These are phyloP conservation scores for Paramecium primaurelia DNA, from an alignment of 73 alveolate genomes.

Conservation along the genomic window DNA sequence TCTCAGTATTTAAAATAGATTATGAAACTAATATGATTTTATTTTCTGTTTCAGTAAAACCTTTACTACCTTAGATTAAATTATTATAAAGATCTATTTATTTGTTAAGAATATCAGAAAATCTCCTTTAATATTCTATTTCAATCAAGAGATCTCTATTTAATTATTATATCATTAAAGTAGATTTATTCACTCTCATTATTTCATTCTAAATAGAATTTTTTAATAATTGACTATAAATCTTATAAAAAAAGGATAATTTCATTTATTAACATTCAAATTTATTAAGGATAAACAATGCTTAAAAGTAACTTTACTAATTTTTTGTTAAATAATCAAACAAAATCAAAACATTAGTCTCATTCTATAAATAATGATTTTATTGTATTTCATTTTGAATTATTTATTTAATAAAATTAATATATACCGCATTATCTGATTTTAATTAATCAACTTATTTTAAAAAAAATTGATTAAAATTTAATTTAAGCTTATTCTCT, in stretches of 20 bases:
- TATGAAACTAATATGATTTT: neutral
- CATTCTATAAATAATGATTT: neutral
- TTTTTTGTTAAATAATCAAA: neutral
- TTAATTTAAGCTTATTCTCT: neutral
- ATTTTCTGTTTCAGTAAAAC: neutral
- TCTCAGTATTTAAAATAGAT: neutral
- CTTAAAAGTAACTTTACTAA: neutral
- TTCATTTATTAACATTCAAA: neutral
- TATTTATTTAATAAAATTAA: neutral
- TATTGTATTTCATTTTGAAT: neutral
- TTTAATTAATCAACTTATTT: neutral
- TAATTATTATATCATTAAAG: neutral
- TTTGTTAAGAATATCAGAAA: neutral
- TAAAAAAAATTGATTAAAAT: neutral
- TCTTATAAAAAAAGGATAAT: neutral
- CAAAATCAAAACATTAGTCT: neutral
- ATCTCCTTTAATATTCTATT: neutral
- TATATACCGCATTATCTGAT: neutral
- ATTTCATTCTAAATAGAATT: neutral
- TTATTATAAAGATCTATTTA: neutral
- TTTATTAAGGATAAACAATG: neutral
- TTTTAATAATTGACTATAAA: neutral
- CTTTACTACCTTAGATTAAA: neutral
- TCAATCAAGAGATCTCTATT: neutral
- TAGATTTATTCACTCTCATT: neutral